Evolutionary conservation across 1,284 basidiomycete genomes (phyloP).

Genomic region (Ganoderma lucidum): DNA sequence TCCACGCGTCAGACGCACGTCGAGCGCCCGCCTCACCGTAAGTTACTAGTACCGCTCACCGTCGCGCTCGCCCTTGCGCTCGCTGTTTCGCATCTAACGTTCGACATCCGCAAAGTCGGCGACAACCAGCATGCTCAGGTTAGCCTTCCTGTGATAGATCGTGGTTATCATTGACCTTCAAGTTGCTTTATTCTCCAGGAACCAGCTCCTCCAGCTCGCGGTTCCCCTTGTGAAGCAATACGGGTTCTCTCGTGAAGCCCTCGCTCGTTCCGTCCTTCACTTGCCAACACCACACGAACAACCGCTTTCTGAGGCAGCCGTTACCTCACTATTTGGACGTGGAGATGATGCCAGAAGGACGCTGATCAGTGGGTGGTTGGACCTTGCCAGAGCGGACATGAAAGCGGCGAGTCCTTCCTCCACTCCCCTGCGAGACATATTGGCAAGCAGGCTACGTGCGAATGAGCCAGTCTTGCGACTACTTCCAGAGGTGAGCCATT

Average conservation of each 20-base stretch:
- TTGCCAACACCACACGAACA: conserved; percentile 58
- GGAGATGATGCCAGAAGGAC: conserved; percentile 69
- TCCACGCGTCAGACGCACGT: conserved; percentile 2
- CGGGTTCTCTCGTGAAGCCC: conserved; percentile 75
- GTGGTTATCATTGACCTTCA: not conserved
- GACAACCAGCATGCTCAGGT: conserved; percentile 23
- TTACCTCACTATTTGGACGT: conserved; percentile 77
- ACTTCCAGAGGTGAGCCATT: conserved; percentile 65
- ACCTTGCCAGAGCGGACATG: conserved; percentile 68
- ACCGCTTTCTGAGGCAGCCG: conserved; percentile 72
- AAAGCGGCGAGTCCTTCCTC: conserved; percentile 25
- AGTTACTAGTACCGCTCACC: too few species aligned
- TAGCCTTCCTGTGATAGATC: not conserved
- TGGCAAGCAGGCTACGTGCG: conserved; percentile 61
- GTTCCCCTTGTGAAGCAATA: conserved; percentile 67
- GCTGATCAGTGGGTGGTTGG: conserved; percentile 76
- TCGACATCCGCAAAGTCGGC: not conserved
- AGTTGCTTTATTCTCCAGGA: conserved; percentile 20
- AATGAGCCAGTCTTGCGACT: conserved; percentile 70
- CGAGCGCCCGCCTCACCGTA: not conserved
- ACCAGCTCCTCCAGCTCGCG: conserved; percentile 57
- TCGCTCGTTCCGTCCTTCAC: conserved; percentile 69
- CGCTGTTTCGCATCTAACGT: not conserved
- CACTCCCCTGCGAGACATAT: conserved; percentile 52
- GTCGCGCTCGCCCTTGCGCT: not conserved